A percentile compares a stretch with the other conserved stretches of the same genome.
phyloP scores from a whole-genome alignment of 2,329 filamentous ascomycete species.

The Paraconiothyrium brasiliense region DNA sequence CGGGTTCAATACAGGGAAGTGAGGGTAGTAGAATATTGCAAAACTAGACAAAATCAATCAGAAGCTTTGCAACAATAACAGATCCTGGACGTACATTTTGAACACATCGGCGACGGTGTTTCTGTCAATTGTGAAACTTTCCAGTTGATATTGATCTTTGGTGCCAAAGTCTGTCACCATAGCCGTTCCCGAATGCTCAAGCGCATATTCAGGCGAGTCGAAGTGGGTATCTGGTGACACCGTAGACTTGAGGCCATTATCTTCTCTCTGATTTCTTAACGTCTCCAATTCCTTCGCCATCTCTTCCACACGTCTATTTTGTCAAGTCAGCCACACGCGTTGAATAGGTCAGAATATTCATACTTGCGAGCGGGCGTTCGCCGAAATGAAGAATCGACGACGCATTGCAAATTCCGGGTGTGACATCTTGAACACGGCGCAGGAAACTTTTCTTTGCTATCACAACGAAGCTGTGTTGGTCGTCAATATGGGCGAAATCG shows the following conservation, averaged over 20 bases:
- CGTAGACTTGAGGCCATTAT: constrained; percentile 20
- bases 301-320: constrained; percentile 31
- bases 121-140: constrained; percentile 22
- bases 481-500: neutral
- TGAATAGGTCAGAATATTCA: neutral
- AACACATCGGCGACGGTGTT: constrained; percentile 27
- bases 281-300: constrained; percentile 34
- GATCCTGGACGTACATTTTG: constrained; percentile 24
- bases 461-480: constrained; percentile 27
- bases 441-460: constrained; percentile 31
- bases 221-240: constrained; percentile 25
- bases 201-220: constrained; percentile 23
- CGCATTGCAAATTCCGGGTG: constrained; percentile 29
- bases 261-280: constrained; percentile 25
- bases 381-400: constrained; percentile 34
- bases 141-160: constrained; percentile 27
- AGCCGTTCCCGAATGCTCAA: constrained; percentile 18
- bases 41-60: constrained; percentile 22
- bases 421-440: constrained; percentile 34
- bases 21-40: constrained; percentile 28
- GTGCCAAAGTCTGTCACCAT: constrained; percentile 23
- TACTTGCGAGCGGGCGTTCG: constrained; percentile 37
- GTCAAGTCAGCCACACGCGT: constrained; percentile 4
- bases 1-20: constrained; percentile 31
- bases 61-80: neutral